Conservation (phyloP, 768 basidiomycete species). For the Clathrus columnatus region DNA sequence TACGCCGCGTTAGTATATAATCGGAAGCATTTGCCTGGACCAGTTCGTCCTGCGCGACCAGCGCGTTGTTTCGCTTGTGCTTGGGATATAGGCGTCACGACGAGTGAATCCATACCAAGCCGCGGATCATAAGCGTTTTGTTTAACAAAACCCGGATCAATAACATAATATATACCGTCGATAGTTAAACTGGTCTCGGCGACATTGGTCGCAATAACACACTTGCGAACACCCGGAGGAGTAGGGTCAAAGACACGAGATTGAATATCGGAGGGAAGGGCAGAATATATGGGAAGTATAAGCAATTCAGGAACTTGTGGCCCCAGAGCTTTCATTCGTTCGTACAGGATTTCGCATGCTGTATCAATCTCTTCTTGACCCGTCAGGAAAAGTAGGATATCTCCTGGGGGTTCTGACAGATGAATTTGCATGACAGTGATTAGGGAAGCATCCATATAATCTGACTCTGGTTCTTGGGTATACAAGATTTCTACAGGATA, state of each 20-base stretch:
- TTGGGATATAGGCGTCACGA: constrained; percentile 98
- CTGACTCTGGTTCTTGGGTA: constrained; percentile 95
- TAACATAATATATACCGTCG: constrained; percentile 97
- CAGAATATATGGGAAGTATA: constrained; percentile 96
- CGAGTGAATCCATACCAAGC: constrained; percentile 96
- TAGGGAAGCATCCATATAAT: constrained; percentile 95
- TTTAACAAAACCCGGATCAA: constrained; percentile 97
- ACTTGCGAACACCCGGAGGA: constrained; percentile 96
- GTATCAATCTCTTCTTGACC: constrained; percentile 99
- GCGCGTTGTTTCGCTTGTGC: constrained; percentile 94
- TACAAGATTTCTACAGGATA: constrained; percentile 98
- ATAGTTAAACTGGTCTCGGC: constrained; percentile 98
- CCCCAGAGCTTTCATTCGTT: constrained; percentile 97
- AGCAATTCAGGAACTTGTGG: constrained; percentile 97
- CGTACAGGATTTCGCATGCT: constrained; percentile 91
- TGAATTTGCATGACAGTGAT: constrained; percentile 99
- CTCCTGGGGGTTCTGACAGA: constrained; percentile 94
- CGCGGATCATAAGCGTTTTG: constrained; percentile 98
- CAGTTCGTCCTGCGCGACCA: constrained; percentile 95
- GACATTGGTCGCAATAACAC: constrained; percentile 98
- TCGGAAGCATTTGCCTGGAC: constrained; percentile 97
- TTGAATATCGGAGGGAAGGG: constrained; percentile 95
- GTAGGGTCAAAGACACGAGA: constrained; percentile 97
- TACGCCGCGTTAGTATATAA: constrained; percentile 97
- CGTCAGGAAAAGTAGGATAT: constrained; percentile 92